Evolutionary conservation across 2,329 filamentous ascomycete genomes (phyloP).

Genomic region (Fusarium zealandicum): DNA sequence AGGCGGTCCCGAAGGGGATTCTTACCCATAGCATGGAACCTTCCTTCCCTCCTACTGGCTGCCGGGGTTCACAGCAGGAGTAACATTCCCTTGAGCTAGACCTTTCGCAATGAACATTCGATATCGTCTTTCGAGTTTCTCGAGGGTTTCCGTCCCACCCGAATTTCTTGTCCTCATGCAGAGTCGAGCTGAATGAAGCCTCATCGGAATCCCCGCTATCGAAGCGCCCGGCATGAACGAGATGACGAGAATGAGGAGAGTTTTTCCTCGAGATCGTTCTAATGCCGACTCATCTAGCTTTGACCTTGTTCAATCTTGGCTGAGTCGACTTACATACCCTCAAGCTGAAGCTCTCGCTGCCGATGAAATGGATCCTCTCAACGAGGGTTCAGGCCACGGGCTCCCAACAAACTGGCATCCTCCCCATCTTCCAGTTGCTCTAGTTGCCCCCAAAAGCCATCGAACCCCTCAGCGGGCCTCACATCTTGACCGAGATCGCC

Average conservation of each 20-base stretch:
- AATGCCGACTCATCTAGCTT: neutral
- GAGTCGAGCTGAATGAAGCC: slow-evolving; percentile 12
- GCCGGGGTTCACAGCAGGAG: neutral
- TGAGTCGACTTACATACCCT: neutral
- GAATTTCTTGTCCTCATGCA: neutral
- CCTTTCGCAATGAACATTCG: neutral
- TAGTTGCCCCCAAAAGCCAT: neutral
- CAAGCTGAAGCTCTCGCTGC: neutral
- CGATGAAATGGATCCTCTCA: neutral
- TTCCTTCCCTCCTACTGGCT: neutral
- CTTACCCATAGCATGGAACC: too few relatives aligned
- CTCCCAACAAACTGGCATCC: slow-evolving; percentile 10
- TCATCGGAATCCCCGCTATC: slow-evolving; percentile 1
- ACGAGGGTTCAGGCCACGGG: neutral
- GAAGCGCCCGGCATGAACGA: neutral
- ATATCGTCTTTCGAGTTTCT: neutral
- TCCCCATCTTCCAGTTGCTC: slow-evolving; percentile 8
- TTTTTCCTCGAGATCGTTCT: neutral
- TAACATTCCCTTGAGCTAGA: neutral
- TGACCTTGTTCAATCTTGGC: slow-evolving; percentile 20
- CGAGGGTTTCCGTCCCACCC: too few relatives aligned
- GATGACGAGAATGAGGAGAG: neutral
- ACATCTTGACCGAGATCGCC: neutral
- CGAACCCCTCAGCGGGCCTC: neutral
- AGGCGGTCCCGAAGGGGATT: too few relatives aligned